Conservation (phyloP, 1,284 basidiomycete species). For the Malassezia vespertilionis region DNA sequence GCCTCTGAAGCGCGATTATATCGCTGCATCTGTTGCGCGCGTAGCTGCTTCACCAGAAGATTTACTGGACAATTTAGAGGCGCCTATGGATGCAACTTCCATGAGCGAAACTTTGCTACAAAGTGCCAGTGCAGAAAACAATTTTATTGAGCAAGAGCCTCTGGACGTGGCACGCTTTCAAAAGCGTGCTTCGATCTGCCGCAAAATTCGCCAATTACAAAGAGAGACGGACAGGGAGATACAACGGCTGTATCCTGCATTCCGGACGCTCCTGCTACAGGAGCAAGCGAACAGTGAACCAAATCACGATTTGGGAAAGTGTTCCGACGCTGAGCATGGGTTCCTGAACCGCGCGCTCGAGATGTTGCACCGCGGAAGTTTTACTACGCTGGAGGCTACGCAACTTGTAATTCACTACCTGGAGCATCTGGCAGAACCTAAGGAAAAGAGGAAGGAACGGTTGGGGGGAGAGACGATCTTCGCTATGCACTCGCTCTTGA, state of each 20-base stretch:
- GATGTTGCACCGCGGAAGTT: conserved; percentile 6
- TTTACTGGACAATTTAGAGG: neutral
- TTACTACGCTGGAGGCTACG: conserved; percentile 4
- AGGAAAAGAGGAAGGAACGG: neutral
- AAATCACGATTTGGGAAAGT: no score
- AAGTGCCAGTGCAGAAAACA: neutral
- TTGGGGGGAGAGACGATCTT: conserved; percentile 49
- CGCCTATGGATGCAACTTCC: neutral
- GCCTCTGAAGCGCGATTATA: conserved; percentile 14
- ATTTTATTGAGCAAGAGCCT: conserved; percentile 5
- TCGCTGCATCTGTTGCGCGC: conserved; percentile 7
- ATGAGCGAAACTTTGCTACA: neutral
- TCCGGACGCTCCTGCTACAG: conserved; percentile 14
- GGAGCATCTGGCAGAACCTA: neutral
- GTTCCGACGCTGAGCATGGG: neutral
- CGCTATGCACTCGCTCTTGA: conserved; percentile 65
- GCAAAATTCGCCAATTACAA: conserved; percentile 16
- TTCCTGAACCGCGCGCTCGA: neutral
- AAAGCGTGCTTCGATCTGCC: conserved; percentile 7
- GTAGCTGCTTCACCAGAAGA: conserved; percentile 1
- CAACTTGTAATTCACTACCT: conserved; percentile 2
- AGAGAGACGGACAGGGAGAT: conserved; percentile 9
- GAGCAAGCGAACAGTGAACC: no score
- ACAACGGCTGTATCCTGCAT: conserved; percentile 11
- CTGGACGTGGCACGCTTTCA: conserved; percentile 7